These are phyloP conservation scores for Conticribra guillardii DNA, from an alignment of 108 stramenopile genomes.

Conservation along the genomic window DNA sequence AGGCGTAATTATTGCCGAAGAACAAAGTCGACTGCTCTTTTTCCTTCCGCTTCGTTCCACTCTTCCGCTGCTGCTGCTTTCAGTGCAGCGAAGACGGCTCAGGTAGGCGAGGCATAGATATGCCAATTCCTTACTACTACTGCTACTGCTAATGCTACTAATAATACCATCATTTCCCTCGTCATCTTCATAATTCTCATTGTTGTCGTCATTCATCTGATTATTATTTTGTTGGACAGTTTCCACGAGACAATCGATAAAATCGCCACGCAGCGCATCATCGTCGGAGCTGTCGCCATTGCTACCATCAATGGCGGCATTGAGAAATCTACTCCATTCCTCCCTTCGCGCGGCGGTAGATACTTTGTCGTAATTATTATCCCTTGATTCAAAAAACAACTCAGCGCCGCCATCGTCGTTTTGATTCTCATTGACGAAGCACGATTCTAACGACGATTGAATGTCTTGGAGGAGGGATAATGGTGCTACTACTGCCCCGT, in stretches of 20 bases:
- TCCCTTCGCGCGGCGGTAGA: too few species aligned
- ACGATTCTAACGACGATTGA: too few species aligned
- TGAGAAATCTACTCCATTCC: background rate
- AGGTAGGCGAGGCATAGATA: background rate
- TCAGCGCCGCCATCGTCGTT: too few species aligned
- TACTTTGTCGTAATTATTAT: too few species aligned
- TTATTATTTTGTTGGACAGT: background rate
- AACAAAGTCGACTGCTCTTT: too few species aligned
- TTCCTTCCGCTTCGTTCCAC: background rate
- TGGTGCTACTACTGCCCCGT: background rate
- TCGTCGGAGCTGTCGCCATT: background rate
- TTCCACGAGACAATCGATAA: background rate
- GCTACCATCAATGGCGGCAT: background rate
- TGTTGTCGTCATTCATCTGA: background rate
- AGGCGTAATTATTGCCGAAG: too few species aligned
- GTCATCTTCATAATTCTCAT: background rate
- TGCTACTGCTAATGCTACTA: background rate
- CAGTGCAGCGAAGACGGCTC: constrained; percentile 1
- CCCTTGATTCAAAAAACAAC: too few species aligned
- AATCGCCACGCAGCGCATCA: background rate
- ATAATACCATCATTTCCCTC: too few species aligned
- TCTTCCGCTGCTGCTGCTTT: too few species aligned
- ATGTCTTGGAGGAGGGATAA: too few species aligned
- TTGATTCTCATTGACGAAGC: too few species aligned
- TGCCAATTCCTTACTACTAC: background rate